A percentile compares a stretch with the other conserved stretches of the same genome.
These are phyloP conservation scores for Fusarium mangiferae DNA, from an alignment of 2,329 filamentous ascomycete species.

Conservation along the genomic window DNA sequence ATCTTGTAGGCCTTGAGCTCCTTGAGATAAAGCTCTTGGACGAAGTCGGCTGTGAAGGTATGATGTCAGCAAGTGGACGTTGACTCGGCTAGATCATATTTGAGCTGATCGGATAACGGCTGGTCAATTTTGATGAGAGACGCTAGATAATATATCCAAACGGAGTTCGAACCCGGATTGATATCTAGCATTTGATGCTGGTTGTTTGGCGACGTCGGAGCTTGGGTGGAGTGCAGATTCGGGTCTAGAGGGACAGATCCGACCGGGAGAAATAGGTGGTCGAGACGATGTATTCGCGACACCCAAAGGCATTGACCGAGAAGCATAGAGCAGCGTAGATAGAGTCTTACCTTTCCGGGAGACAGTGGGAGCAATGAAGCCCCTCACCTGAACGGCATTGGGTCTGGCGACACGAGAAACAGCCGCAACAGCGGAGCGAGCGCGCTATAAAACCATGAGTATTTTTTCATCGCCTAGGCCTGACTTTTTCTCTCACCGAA, in stretches of 20 bases:
- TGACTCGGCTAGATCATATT: neutral
- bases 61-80: conserved; percentile 42
- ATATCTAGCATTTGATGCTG: neutral
- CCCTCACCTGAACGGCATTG: conserved; percentile 60
- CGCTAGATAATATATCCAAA: neutral
- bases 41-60: conserved; percentile 80
- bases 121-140: neutral
- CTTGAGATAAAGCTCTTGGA: conserved; percentile 97
- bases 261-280: conserved; percentile 26
- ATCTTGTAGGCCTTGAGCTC: conserved; percentile 97
- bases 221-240: conserved; percentile 44
- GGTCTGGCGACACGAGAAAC: conserved; percentile 57
- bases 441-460: conserved; percentile 56
- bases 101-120: neutral
- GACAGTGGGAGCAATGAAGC: conserved; percentile 69
- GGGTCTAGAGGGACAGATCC: conserved; percentile 40
- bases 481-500: conserved; percentile 58
- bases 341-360: conserved; percentile 68
- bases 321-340: conserved; percentile 1
- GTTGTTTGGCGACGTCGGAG: conserved; percentile 41
- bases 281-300: conserved; percentile 8
- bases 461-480: neutral
- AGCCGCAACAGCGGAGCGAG: conserved; percentile 60
- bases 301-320: neutral
- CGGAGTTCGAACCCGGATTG: neutral